phyloP scores from a whole-genome alignment of 2,329 filamentous ascomycete genomes.

The Sporothrix phasma region DNA sequence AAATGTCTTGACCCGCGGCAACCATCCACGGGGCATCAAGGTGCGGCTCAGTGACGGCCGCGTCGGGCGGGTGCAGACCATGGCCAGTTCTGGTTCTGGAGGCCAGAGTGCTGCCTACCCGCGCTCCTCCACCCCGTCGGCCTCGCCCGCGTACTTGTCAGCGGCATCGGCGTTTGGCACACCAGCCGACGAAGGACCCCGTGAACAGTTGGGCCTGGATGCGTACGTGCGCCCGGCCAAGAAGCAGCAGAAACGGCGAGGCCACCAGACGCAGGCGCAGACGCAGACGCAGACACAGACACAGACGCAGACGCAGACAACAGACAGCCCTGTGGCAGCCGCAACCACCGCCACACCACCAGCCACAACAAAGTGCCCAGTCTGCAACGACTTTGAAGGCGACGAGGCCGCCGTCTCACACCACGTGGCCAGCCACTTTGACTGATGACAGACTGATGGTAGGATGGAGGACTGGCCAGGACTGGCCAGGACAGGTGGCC shows the following conservation, averaged over 20 bases:
- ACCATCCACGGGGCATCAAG: constrained; percentile 72
- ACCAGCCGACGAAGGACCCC: constrained; percentile 26
- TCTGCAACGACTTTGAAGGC: constrained; percentile 56
- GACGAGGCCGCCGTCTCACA: constrained; percentile 58
- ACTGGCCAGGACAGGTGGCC: no score
- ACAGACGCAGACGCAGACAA: constrained; percentile 18
- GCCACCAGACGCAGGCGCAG: constrained; percentile 22
- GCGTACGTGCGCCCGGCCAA: constrained; percentile 34
- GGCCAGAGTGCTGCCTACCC: no score
- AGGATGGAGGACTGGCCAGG: no score
- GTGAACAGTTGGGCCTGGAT: constrained; percentile 38
- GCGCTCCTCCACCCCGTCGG: no score
- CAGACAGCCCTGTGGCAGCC: constrained; percentile 7
- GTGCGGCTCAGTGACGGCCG: constrained; percentile 62
- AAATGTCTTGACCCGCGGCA: constrained; percentile 59
- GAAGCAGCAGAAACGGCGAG: constrained; percentile 23
- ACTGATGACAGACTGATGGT: constrained; percentile 19
- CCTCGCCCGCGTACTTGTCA: not conserved
- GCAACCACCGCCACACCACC: not conserved
- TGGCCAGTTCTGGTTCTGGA: constrained; percentile 31
- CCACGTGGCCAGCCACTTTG: constrained; percentile 54
- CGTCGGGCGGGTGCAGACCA: constrained; percentile 62
- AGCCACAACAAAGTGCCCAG: constrained; percentile 42
- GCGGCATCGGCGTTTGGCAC: not conserved
- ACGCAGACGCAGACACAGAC: constrained; percentile 18